phyloP scores from a whole-genome alignment of 148 eudicot genomes.

The Rhododendron kiyosumense region DNA sequence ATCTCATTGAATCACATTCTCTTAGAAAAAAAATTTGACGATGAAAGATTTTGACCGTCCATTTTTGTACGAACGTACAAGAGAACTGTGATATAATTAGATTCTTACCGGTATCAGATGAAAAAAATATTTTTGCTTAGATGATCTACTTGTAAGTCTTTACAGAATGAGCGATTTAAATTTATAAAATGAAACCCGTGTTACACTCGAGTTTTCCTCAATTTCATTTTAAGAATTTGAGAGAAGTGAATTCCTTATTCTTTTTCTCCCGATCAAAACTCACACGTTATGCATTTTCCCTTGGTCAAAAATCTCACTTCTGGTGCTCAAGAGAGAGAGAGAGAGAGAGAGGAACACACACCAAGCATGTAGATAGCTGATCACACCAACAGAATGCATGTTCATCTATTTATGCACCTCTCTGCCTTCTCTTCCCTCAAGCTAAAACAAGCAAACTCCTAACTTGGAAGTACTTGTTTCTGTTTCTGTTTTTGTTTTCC shows the following conservation, averaged over 20 bases:
- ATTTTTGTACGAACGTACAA: background rate
- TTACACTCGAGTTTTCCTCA: background rate
- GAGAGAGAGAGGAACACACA: slow-evolving; percentile 27
- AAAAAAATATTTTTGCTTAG: background rate
- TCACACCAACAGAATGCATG: slow-evolving; percentile 25
- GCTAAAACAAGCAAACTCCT: background rate
- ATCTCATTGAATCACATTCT: background rate
- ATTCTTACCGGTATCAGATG: background rate
- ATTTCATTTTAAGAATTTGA: background rate
- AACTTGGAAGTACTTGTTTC: background rate
- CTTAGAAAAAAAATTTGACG: background rate
- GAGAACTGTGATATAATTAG: background rate
- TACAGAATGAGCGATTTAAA: background rate
- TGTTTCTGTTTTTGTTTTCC: background rate
- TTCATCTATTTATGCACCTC: slow-evolving; percentile 10
- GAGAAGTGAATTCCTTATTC: background rate
- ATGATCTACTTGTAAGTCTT: background rate
- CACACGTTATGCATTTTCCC: background rate
- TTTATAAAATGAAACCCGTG: background rate
- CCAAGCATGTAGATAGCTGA: slow-evolving; percentile 17
- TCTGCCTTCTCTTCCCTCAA: background rate
- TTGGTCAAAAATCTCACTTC: background rate
- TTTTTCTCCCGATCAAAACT: background rate
- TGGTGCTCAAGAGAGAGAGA: background rate
- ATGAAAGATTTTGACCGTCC: background rate